A percentile compares a stretch with the other conserved stretches of the same genome.
Evolutionary conservation across 2,329 filamentous ascomycete species (phyloP).

Genomic region (Colletotrichum trifolii): DNA sequence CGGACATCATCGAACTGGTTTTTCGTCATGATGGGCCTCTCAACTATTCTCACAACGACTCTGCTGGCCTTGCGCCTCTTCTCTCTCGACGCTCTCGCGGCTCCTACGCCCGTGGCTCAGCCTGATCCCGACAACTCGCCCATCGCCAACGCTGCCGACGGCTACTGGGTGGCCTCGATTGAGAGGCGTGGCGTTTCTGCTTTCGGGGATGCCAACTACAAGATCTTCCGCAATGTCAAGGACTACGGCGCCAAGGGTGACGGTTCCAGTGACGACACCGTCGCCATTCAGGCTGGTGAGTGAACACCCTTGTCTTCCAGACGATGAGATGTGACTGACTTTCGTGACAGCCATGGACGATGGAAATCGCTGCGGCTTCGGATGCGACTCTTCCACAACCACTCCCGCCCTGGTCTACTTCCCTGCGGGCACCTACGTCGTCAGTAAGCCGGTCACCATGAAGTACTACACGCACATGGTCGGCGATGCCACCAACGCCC

Average conservation of each 20-base stretch:
- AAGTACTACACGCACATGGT: constrained; percentile 95
- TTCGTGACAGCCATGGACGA: constrained; percentile 67
- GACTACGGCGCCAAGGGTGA: constrained; percentile 80
- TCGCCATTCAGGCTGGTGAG: constrained; percentile 79
- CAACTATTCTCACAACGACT: constrained; percentile 53
- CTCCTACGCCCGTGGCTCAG: constrained; percentile 43
- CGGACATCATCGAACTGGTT: constrained; percentile 44
- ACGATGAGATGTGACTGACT: not conserved
- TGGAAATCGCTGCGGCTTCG: constrained; percentile 82
- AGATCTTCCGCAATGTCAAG: constrained; percentile 81
- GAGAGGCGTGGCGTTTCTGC: constrained; percentile 75
- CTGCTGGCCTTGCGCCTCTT: constrained; percentile 57
- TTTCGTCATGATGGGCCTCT: constrained; percentile 57
- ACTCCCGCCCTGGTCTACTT: constrained; percentile 92
- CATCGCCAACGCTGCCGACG: constrained; percentile 48
- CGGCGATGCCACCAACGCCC: constrained; percentile 78
- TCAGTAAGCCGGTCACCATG: constrained; percentile 82
- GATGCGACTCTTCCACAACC: constrained; percentile 86
- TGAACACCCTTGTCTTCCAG: too few species aligned
- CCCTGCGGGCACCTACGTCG: constrained; percentile 85
- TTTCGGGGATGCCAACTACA: constrained; percentile 70
- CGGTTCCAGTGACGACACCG: constrained; percentile 82
- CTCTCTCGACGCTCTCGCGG: constrained; percentile 47
- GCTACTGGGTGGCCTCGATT: constrained; percentile 80
- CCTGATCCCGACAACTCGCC: constrained; percentile 30